Conservation (phyloP, 75 land plant genomes). For the Ceratopteris richardii region DNA sequence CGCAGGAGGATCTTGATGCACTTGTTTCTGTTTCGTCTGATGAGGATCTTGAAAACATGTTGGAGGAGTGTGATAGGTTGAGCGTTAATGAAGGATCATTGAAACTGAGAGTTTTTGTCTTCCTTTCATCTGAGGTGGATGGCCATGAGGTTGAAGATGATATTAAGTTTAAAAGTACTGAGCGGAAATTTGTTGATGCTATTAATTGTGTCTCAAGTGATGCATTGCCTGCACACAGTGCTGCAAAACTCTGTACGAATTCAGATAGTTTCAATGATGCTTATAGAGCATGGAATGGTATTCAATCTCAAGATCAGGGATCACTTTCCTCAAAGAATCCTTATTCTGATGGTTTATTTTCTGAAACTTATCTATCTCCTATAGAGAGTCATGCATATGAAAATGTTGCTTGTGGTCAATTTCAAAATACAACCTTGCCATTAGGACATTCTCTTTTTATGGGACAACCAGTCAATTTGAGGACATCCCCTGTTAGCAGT, state of each 20-base stretch:
- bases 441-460: too few relatives aligned
- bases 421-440: too few relatives aligned
- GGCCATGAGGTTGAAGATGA: constrained; percentile 24
- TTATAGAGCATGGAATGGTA: neutral
- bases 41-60: constrained; percentile 75
- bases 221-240: constrained; percentile 6
- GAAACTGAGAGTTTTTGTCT: constrained; percentile 54
- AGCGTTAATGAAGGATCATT: constrained; percentile 33
- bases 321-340: neutral
- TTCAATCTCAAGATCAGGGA: neutral
- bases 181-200: constrained; percentile 54
- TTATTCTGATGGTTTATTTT: neutral
- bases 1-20: constrained; percentile 77
- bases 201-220: constrained; percentile 39
- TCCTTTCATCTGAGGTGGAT: constrained; percentile 41
- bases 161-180: constrained; percentile 18
- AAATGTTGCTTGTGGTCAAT: too few relatives aligned
- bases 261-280: neutral
- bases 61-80: constrained; percentile 70
- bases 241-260: neutral
- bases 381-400: neutral
- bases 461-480: too few relatives aligned
- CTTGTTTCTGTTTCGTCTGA: constrained; percentile 58
- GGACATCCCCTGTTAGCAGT: too few relatives aligned
- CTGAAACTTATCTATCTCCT: neutral